Base-by-base conservation (phyloP, 2,329 filamentous ascomycete genomes). In the Penicillium capsulatum region DNA sequence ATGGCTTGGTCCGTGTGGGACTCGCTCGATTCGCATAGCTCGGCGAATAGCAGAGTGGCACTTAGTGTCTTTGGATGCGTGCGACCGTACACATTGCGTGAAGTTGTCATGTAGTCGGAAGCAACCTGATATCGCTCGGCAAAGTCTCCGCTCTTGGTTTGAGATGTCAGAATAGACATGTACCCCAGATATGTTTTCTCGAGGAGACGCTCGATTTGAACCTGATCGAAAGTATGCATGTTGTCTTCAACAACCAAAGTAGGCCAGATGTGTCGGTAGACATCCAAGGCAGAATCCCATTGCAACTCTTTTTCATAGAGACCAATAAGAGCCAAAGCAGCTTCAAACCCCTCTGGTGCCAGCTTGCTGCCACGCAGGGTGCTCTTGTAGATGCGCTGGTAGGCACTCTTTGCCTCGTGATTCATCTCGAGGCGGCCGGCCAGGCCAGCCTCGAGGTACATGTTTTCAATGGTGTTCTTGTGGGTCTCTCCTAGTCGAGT, bases 141-240 rank as follows among this genome's bases (percentile, higher is more conserved):
- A 44, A 71, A 67, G 36, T 71, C 67, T 3, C 64, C 67, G 4
- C 39, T 37, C 44, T 66, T 67, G 40, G 63, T 60, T 15, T 69
- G 65, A 8, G 64, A 54, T 37, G 73, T 68, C 13, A 76, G 50
- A n/a, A 73, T 66, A 24, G 69, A 64, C 31, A 67, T 64, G 53
- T 76, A 76, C 24, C 68, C 68, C 15, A 64, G 56, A 48, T 71
- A 73, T 34, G 75, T 64, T 44, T 72, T 64, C 40, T 70, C 65
- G 3, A 74, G 57, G 15, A 70, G 50, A 14, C 66, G 64, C 28
- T 70, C 67, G 1, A 59, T 36, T n/a, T 57, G 42, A 0, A 41
- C 39, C 5, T 52, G 50, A 32, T 71, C 68, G 29, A 71, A 65
- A 13, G 50, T 54, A 22, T 64, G 58, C 41, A 65, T 64, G 11